These are phyloP conservation scores for Dioscorea cayenensis DNA, from an alignment of 116 monocot species.

Conservation along the genomic window DNA sequence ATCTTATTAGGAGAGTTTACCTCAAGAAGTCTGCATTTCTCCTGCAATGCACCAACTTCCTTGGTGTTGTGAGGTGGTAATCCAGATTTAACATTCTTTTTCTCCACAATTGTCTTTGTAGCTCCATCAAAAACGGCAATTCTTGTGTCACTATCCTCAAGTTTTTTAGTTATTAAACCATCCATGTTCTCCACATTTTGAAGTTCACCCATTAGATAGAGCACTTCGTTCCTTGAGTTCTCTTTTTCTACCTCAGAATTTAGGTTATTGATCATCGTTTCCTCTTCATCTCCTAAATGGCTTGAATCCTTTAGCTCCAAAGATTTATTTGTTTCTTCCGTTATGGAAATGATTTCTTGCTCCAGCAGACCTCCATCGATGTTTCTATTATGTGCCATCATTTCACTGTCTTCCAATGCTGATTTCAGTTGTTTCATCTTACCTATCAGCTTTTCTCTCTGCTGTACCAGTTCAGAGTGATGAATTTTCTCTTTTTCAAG, in stretches of 20 bases:
- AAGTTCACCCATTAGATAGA: constrained; percentile 14
- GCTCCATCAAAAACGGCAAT: constrained; percentile 12
- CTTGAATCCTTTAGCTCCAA: constrained; percentile 20
- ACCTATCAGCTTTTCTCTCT: constrained; percentile 16
- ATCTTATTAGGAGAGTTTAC: constrained; percentile 14
- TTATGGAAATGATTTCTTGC: constrained; percentile 25
- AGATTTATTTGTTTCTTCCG: constrained; percentile 24
- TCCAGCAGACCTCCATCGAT: constrained; percentile 30
- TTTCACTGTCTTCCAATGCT: constrained; percentile 24
- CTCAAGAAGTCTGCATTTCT: constrained; percentile 41
- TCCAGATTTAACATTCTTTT: constrained; percentile 11
- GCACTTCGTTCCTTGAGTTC: constrained; percentile 18
- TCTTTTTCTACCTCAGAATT: constrained; percentile 38
- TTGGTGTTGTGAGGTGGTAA: constrained; percentile 15
- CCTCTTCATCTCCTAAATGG: constrained; percentile 33
- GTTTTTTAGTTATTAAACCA: constrained; percentile 17
- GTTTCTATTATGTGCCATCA: constrained; percentile 14
- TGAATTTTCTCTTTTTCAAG: constrained; percentile 35
- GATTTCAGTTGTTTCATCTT: constrained; percentile 34
- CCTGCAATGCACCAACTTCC: constrained; percentile 22
- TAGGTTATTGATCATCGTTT: constrained; percentile 25
- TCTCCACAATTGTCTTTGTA: constrained; percentile 15
- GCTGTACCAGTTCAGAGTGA: constrained; percentile 31
- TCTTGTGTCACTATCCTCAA: constrained; percentile 22
- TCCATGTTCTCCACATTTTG: constrained; percentile 23